phyloP scores from a whole-genome alignment of 306 rosid species.

The Gastrolobium villosum region DNA sequence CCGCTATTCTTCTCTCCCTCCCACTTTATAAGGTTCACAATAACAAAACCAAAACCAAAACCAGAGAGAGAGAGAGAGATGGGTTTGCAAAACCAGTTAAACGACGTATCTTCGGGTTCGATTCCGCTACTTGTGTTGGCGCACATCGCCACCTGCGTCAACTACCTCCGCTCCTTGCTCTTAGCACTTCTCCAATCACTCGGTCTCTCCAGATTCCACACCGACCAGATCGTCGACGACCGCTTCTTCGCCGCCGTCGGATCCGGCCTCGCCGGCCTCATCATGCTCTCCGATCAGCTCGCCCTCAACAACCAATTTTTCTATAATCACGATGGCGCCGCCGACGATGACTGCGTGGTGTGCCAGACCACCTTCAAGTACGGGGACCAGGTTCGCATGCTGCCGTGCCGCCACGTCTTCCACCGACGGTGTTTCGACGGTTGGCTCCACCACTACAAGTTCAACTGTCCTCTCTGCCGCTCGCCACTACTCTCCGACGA shows the following conservation, averaged over 20 bases:
- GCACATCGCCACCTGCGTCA: conserved; percentile 67
- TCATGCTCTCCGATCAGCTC: conserved; percentile 83
- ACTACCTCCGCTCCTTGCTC: conserved; percentile 65
- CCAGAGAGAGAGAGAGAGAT: conserved; percentile 28
- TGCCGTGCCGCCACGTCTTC: conserved; percentile 81
- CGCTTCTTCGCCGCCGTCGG: conserved; percentile 57
- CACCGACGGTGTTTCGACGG: conserved; percentile 85
- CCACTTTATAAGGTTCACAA: not conserved
- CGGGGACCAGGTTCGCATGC: conserved; percentile 80
- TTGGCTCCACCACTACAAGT: conserved; percentile 79
- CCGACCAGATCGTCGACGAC: conserved; percentile 57
- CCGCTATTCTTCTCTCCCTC: conserved; percentile 14
- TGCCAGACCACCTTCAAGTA: conserved; percentile 60
- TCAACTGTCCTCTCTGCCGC: conserved; percentile 93
- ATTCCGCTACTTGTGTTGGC: conserved; percentile 76
- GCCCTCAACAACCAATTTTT: conserved; percentile 58
- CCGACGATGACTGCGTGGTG: conserved; percentile 63
- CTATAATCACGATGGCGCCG: conserved; percentile 40
- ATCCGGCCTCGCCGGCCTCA: conserved; percentile 73
- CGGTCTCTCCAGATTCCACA: conserved; percentile 55
- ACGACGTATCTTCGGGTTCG: conserved; percentile 87
- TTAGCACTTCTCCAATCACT: conserved; percentile 55
- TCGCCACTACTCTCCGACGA: conserved; percentile 59
- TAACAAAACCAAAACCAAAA: not conserved
- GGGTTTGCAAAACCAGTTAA: conserved; percentile 83